Evolutionary conservation across 2,329 filamentous ascomycete genomes (phyloP).

Genomic region (Fusarium nanum): DNA sequence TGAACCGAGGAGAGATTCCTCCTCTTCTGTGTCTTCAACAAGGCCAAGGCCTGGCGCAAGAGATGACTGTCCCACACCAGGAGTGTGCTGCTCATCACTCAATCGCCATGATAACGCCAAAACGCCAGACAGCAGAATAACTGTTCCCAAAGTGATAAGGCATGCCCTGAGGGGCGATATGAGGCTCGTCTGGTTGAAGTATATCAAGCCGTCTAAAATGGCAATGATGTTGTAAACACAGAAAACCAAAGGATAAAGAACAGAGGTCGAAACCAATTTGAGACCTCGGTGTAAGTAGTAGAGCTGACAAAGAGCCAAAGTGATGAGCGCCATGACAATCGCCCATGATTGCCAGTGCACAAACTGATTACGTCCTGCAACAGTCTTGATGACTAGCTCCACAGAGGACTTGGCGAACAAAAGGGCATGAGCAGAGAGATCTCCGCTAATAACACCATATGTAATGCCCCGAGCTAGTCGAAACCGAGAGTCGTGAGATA

Average conservation of each 20-base stretch:
- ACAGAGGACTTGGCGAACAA: conserved; percentile 96
- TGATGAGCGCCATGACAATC: conserved; percentile 83
- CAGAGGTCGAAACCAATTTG: conserved; percentile 93
- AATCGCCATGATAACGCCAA: conserved; percentile 94
- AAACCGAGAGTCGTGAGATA: conserved; percentile 72
- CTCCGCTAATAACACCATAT: conserved; percentile 91
- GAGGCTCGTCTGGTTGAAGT: conserved; percentile 89
- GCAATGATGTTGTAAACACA: conserved; percentile 99
- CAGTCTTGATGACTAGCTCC: conserved; percentile 87
- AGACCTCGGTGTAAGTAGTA: conserved; percentile 96
- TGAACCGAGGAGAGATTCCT: conserved; percentile 65
- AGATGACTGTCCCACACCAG: conserved; percentile 71
- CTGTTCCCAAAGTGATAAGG: conserved; percentile 86
- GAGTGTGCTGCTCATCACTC: conserved; percentile 77
- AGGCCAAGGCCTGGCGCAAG: conserved; percentile 86
- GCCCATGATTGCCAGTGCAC: conserved; percentile 95
- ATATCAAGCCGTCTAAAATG: conserved; percentile 95
- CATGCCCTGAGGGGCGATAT: conserved; percentile 80
- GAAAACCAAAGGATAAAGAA: conserved; percentile 96
- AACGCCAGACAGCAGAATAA: conserved; percentile 87
- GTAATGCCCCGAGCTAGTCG: conserved; percentile 84
- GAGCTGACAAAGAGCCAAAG: conserved; percentile 86
- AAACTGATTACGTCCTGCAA: conserved; percentile 92
- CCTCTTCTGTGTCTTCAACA: conserved; percentile 74
- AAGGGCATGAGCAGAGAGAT: conserved; percentile 91